Evolutionary conservation across 192 early-diverging fungal species (phyloP).

Genomic region (Coemansia sp.): DNA sequence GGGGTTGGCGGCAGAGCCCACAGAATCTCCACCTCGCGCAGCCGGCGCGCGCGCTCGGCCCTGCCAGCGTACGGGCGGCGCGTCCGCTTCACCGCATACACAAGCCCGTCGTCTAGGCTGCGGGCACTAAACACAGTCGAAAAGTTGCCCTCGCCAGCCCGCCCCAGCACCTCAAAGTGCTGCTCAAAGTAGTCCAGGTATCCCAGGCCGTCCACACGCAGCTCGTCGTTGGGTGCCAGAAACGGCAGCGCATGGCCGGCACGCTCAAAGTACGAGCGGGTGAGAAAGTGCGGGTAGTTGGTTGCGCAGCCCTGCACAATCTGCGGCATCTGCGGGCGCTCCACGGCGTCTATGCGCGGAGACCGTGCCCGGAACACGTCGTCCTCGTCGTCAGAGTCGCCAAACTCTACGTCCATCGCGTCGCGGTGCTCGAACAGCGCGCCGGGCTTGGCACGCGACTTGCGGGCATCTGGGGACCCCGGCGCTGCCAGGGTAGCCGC

Average conservation of each 20-base stretch:
- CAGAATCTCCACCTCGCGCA: conserved; percentile 83
- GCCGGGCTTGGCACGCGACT: background rate
- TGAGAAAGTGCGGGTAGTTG: conserved; percentile 49
- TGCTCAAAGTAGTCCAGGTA: conserved; percentile 66
- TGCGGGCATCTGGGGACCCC: background rate
- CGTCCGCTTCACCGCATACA: conserved; percentile 84
- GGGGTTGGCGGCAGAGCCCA: conserved; percentile 59
- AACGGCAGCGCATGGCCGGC: conserved; percentile 31
- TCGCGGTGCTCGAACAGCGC: conserved; percentile 7
- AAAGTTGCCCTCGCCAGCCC: conserved; percentile 79
- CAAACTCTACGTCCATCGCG: conserved; percentile 23
- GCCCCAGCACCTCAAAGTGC: conserved; percentile 63
- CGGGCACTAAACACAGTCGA: conserved; percentile 77
- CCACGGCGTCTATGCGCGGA: conserved; percentile 26
- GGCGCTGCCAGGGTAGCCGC: conserved; percentile 34
- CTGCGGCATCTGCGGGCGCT: conserved; percentile 52
- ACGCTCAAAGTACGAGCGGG: conserved; percentile 37
- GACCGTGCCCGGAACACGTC: conserved; percentile 33
- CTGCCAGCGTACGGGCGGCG: conserved; percentile 65
- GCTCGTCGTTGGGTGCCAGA: conserved; percentile 31
- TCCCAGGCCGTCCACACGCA: conserved; percentile 31
- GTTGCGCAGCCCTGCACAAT: conserved; percentile 47
- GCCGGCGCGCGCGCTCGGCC: conserved; percentile 63
- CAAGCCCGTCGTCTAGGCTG: conserved; percentile 56
- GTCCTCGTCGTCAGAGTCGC: conserved; percentile 22